Evolutionary conservation across 352 stramenopile species (phyloP), one percentile per base, ranked within the genome.

Genomic region (Plasmopara muralis): DNA sequence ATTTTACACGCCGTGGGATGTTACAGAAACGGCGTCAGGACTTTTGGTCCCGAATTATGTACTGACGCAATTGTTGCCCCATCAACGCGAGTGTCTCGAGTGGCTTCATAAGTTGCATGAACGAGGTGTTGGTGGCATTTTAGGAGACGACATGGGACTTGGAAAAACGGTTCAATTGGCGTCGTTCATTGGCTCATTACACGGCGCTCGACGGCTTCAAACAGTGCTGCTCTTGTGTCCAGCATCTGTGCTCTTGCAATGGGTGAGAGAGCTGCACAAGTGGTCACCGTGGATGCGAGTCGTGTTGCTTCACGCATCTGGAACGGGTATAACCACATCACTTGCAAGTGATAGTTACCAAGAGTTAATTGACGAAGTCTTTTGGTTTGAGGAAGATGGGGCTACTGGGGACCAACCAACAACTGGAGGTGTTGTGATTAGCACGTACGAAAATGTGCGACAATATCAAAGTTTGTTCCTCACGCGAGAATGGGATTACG

Each of bases 91-190:
- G 57, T 97, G 93, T 55, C 67, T 99, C 16, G 72, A 96, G 51
- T 99, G 97, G 96, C 86, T 99, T 62, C 97, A 96, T 63, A 77
- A 96, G 49, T 77, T 99, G 13, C 93, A 99, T 68, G 77, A 87
- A 63, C 86, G 98, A 74, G 94, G 96, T 55, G 93, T 90, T 14
- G 97, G 97, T n/a, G 97, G 97, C 6, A 98, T 99, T 52, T 55
- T 99, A 8, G 93, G 87, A 9, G 93, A 98, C 62, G 91, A 98
- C 43, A 98, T 98, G 93, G 90, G 89, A 10, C 70, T 98, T 10
- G 95, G 96, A n/a, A 99, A 99, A 75, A 99, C 96, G 3, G 83
- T 98, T 9, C 93, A 98, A 53, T 77, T 96, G 29, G 74, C 79
- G 13, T 69, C 83, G n/a, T 94, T 93, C 59, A 54, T 95, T 8